Conservation (phyloP, 768 basidiomycete genomes). For the Xanthoconium purpureum region DNA sequence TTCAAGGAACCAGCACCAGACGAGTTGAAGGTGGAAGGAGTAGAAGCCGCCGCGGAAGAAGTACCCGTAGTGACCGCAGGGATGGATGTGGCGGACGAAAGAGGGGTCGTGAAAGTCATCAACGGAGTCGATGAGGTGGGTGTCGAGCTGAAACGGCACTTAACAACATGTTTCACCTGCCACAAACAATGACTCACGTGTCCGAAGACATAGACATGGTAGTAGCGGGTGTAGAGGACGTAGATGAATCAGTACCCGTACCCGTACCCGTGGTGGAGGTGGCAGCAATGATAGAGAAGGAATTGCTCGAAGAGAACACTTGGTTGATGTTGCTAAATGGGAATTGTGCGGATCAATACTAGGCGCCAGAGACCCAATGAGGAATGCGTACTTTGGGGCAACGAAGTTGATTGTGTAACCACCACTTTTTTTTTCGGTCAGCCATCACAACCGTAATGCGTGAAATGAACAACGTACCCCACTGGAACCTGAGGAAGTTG, state of each 20-base stretch:
- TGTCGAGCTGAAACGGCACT: not conserved
- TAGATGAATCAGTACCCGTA: slow-evolving; percentile 13
- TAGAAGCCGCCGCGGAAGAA: slow-evolving; percentile 19
- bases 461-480: slow-evolving; percentile 32
- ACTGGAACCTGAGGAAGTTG: slow-evolving; percentile 45
- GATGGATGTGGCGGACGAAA: not conserved
- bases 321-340: slow-evolving; percentile 40
- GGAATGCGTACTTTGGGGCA: slow-evolving; percentile 34
- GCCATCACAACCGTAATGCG: not conserved
- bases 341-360: not conserved
- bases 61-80: not conserved
- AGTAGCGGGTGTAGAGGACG: not conserved
- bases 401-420: slow-evolving; percentile 51
- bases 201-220: not conserved
- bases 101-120: slow-evolving; percentile 10
- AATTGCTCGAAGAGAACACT: slow-evolving; percentile 37
- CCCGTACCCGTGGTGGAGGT: slow-evolving; percentile 29
- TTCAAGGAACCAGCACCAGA: slow-evolving; percentile 34
- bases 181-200: slow-evolving; percentile 4
- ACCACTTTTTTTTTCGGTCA: slow-evolving; percentile 28
- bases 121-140: not conserved
- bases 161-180: not conserved
- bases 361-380: not conserved
- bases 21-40: slow-evolving; percentile 20
- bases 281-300: slow-evolving; percentile 39